Percentiles rank a stretch among this genome's conserved stretches.
Conservation (phyloP, 83 land plant genomes). For the Picea mariana region DNA sequence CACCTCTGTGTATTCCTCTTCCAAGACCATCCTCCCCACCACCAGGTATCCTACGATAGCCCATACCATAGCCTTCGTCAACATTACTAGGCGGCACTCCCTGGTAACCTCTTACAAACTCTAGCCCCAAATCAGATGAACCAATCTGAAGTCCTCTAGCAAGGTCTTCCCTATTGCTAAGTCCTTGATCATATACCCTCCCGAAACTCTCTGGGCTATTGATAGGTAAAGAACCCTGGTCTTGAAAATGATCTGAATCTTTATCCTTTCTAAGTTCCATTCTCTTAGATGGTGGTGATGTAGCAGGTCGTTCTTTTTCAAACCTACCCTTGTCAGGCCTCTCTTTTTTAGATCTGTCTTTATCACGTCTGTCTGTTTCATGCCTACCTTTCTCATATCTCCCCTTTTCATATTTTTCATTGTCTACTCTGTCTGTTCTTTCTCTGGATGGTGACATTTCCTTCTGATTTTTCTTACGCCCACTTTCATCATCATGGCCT, state of each 20-base stretch:
- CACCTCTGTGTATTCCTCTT: background rate
- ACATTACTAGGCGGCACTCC: background rate
- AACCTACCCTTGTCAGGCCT: background rate
- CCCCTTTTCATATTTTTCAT: background rate
- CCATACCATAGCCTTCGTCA: conserved; percentile 1
- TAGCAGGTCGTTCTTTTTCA: background rate
- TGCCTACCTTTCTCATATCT: background rate
- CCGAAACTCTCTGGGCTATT: background rate
- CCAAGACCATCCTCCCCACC: background rate
- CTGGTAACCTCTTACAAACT: conserved; percentile 7
- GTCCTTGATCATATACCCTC: conserved; percentile 2
- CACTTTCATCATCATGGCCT: background rate
- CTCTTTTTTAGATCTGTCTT: conserved; percentile 1
- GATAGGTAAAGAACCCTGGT: background rate
- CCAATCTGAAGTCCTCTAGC: background rate
- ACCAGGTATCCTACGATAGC: background rate
- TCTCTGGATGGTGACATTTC: conserved; percentile 5
- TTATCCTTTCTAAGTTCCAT: background rate
- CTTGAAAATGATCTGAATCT: conserved; percentile 3
- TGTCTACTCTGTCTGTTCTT: background rate
- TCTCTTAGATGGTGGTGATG: background rate
- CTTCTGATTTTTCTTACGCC: background rate
- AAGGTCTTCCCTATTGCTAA: conserved; percentile 5
- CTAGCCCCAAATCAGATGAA: background rate
- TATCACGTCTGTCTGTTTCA: background rate